Evolutionary conservation across 1,284 basidiomycete species (phyloP), one percentile per base, ranked within the genome.

Genomic region (Gymnopus androsaceus): DNA sequence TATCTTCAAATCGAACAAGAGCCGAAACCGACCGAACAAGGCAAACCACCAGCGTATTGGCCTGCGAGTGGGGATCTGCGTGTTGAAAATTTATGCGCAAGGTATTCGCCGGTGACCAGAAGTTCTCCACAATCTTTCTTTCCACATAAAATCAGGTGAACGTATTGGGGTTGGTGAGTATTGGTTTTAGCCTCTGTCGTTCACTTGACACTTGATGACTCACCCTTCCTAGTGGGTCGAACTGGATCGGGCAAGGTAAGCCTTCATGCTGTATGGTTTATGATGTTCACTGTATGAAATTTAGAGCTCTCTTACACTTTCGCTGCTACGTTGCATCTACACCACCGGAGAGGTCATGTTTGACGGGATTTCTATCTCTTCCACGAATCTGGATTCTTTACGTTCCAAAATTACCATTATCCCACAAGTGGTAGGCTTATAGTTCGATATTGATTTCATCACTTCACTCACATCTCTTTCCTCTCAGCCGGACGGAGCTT

Each of bases 1-100:
- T 87, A 86, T 64, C 66, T 85, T 31, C 66, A 71, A 15, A 81
- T 85, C 57, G 81, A 85, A 49, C 80, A 82, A 63, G 84, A 85
- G 63, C 76, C 77, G 1, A 69, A 72, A 42, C 60, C 73, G 1
- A 69, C 69, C 2, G 61, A 66, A 12, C 63, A 67, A 27, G 77
- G 78, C 2, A 64, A 75, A 40, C 86, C 86, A 7, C 83, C 86
- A 0, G 85, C 85, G 0, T 82, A 84, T 57, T 88, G 87, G 86
- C 87, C 87, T 0, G 75, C 84, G 0, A 84, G 79, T 25, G 86
- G 87, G 0, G 72, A 77, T 30, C 71, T 88, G 40, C 65, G 70
- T 12, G 80, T 87, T 1, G 78, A 87, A 51, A 75, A 75, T 9
- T 69, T 81, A 3, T 77, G 73, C 4, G 78, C 80, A 31, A 69